Evolutionary conservation across 306 rosid genomes (phyloP).

Genomic region (Cucumis sativus): Cucumber_9930_V3 NC_026657.2:14878501-14879000

Average conservation of each 20-base stretch:
- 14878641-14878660: constrained; percentile 12
- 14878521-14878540: neutral
- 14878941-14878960: too few species aligned
- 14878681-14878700: neutral
- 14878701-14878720: neutral
- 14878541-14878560: constrained; percentile 16
- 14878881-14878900: neutral
- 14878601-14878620: neutral
- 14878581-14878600: constrained; percentile 11
- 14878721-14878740: neutral
- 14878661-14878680: neutral
- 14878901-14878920: neutral
- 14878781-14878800: neutral
- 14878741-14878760: neutral
- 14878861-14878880: neutral
- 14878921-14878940: too few species aligned
- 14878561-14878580: neutral
- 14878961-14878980: too few species aligned
- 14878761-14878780: neutral
- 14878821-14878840: neutral
- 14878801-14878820: neutral
- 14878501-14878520: constrained; percentile 1
- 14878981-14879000: neutral
- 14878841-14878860: neutral
- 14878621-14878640: neutral